phyloP scores from a whole-genome alignment of 768 basidiomycete species.

The Gymnopilus dilepis region DNA sequence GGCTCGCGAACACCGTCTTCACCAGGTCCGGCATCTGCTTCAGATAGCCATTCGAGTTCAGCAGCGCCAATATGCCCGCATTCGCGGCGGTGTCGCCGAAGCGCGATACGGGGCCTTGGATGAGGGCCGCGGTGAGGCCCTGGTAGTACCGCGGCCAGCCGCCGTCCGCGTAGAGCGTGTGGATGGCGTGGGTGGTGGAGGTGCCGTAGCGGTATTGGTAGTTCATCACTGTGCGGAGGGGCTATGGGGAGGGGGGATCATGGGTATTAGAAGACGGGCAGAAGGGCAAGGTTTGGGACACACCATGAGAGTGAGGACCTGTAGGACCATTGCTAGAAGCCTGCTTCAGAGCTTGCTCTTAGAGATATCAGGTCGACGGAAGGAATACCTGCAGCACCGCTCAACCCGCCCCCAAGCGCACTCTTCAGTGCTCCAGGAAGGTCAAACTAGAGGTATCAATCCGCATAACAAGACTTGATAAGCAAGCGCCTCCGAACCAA shows the following conservation, averaged over 20 bases:
- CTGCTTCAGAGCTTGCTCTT: background rate
- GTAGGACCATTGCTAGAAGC: conserved; percentile 86
- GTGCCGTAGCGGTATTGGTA: conserved; percentile 94
- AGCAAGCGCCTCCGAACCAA: background rate
- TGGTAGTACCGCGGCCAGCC: conserved; percentile 88
- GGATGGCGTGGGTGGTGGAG: conserved; percentile 64
- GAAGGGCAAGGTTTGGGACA: background rate
- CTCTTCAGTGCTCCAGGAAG: conserved; percentile 73
- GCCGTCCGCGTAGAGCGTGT: conserved; percentile 77
- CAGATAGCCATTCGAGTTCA: conserved; percentile 78
- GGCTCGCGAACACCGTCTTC: conserved; percentile 80
- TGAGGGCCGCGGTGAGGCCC: conserved; percentile 81
- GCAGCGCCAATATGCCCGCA: conserved; percentile 85
- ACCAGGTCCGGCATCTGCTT: conserved; percentile 61
- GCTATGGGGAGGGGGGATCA: conserved; percentile 45
- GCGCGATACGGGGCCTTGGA: conserved; percentile 84
- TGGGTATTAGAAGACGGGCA: background rate
- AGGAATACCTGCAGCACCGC: conserved; percentile 79
- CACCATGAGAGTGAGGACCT: conserved; percentile 88
- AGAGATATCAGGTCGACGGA: background rate
- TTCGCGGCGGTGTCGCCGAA: conserved; percentile 98
- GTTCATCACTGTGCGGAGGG: conserved; percentile 97
- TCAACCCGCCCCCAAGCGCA: conserved; percentile 89
- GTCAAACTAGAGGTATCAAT: conserved; percentile 77
- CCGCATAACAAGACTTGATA: background rate